Evolutionary conservation across 2,329 filamentous ascomycete species (phyloP), one percentile per base, ranked within the genome.

Genomic region (Diaporthe ilicicola): DNA sequence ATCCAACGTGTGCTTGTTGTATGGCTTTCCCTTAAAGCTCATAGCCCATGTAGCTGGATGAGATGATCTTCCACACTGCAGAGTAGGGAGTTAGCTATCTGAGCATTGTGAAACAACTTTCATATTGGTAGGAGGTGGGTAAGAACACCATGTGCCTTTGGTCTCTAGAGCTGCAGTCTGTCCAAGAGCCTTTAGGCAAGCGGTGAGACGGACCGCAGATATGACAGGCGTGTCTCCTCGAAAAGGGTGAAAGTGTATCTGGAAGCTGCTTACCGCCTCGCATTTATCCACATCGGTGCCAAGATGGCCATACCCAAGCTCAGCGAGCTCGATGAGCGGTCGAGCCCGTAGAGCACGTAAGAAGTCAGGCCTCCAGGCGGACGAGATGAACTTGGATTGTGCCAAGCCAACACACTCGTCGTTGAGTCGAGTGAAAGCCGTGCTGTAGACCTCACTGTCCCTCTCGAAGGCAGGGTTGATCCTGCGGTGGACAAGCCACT

Each of bases 401-500:
- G 91, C 90, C 3, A 93, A 86, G 0, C 89, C 91, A 48, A 84
- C 85, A 17, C 93, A 89, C 77, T 94, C 92, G 74, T 93, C 89
- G 74, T 93, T 88, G 0, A 95, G 84, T 76, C 93, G 94, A 61
- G 83, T 82, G 83, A 94, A 94, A 0, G 92, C 90, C 32, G 92
- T 84, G 15, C 81, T 76, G 79, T 94, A 96, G 15, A 94, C 82
- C 9, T 88, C 84, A 72, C 93, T 89, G 6, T 87, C 82, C 22
- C 86, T 77, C 13, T 87, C 82, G 76, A 94, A 95, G 0, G 85
- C 89, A 0, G 92, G 93, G 74, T 94, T 92, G 64, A 96, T 85
- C 75, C 92, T 91, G 77, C 92, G 93, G 76, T 94, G 92, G 2
- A 95, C 90, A 81, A 95, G 91, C 93, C 93, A 95, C 77, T 94